A percentile compares a stretch with the other conserved stretches of the same genome.
Evolutionary conservation across 306 rosid species (phyloP).

Genomic region (Bauhinia variegata): DNA sequence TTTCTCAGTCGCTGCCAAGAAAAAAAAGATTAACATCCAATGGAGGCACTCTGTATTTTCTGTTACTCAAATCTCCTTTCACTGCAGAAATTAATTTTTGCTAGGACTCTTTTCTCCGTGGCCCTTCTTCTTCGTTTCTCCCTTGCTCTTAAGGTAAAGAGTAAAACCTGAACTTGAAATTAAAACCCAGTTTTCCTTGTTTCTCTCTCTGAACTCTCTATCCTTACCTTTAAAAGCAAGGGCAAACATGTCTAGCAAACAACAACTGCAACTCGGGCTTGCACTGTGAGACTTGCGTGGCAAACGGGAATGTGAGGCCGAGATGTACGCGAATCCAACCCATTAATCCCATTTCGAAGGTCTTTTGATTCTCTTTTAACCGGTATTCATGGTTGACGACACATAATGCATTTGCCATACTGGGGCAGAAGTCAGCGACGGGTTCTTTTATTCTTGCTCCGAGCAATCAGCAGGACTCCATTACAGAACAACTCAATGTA

Average conservation of each 20-base stretch:
- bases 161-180: neutral
- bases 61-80: constrained; percentile 25
- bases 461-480: constrained; percentile 78
- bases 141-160: constrained; percentile 65
- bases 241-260: constrained; percentile 55
- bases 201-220: neutral
- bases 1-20: constrained; percentile 2
- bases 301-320: constrained; percentile 67
- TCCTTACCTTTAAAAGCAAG: too few relatives aligned
- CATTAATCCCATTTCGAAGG: constrained; percentile 66
- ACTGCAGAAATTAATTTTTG: constrained; percentile 46
- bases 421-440: constrained; percentile 71
- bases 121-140: constrained; percentile 49
- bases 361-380: constrained; percentile 37
- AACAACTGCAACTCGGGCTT: constrained; percentile 66
- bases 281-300: constrained; percentile 87
- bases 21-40: constrained; percentile 13
- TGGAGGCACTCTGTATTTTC: constrained; percentile 52
- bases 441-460: constrained; percentile 71
- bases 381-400: constrained; percentile 89
- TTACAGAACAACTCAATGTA: constrained; percentile 83
- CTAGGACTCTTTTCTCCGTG: constrained; percentile 41
- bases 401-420: constrained; percentile 75
- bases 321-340: constrained; percentile 85
- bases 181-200: neutral